Conservation (phyloP, 1,284 basidiomycete species). For the Sporisorium iseilematis-ciliati region DNA sequence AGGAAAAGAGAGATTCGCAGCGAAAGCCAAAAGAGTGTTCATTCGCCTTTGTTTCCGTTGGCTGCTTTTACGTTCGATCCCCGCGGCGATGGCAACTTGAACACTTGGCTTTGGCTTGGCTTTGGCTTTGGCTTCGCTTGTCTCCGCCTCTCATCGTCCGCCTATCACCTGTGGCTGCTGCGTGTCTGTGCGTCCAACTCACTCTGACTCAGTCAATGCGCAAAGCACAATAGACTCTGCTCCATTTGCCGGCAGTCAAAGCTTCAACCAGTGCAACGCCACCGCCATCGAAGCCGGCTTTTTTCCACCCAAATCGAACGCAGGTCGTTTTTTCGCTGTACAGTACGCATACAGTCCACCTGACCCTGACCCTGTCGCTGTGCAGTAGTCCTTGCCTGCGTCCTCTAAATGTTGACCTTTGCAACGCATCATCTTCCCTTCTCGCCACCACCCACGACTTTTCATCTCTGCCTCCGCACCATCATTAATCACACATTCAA, state of each 20-base stretch:
- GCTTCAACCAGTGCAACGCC: constrained; percentile 5
- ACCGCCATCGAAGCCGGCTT: constrained; percentile 14
- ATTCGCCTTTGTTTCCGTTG: neutral
- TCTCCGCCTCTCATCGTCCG: neutral
- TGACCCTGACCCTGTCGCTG: too few species aligned
- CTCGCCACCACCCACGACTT: neutral
- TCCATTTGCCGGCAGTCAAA: too few species aligned
- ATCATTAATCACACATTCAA: neutral
- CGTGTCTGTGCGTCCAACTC: too few species aligned
- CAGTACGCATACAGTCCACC: too few species aligned
- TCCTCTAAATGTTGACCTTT: too few species aligned
- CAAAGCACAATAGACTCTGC: too few species aligned
- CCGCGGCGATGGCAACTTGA: constrained; percentile 18
- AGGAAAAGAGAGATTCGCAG: neutral
- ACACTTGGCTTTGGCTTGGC: too few species aligned
- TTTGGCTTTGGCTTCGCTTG: too few species aligned
- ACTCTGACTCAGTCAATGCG: too few species aligned
- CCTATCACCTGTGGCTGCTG: neutral
- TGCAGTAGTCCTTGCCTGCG: too few species aligned
- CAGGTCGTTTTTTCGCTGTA: neutral
- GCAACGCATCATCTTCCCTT: too few species aligned
- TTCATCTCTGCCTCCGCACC: neutral
- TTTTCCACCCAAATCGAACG: constrained; percentile 1
- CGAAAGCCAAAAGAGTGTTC: constrained; percentile 2
- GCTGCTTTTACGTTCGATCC: constrained; percentile 12